Evolutionary conservation across 257 asterid genomes (phyloP), one percentile per base, ranked within the genome.

Genomic region (Ophiorrhiza pumila): DNA sequence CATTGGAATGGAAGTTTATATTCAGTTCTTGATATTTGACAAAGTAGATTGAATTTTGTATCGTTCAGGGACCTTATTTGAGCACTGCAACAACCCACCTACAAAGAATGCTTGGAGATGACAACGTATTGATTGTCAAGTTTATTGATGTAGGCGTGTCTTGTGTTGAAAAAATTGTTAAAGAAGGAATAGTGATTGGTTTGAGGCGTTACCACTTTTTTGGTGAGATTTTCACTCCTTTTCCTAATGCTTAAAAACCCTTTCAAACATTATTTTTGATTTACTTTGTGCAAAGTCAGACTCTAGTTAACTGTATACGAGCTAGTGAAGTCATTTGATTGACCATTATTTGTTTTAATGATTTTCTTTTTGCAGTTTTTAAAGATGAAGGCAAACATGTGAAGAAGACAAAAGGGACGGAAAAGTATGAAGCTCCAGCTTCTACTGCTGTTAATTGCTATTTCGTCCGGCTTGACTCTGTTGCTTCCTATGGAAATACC

Each of bases 321-420:
- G n/a, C n/a, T n/a, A n/a, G n/a, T n/a, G n/a, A n/a, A n/a, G n/a
- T n/a, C n/a, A n/a, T n/a, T 4, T 13, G 7, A 20, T 62, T 8
- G 5, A 32, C 46, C 5, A 4, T 63, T 35, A 63, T 43, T 27
- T 31, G 65, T 32, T 5, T 39, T 61, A 32, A 61, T 61, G 20
- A 32, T 61, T 32, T 61, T 20, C 15, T 61, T 34, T 78, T 37
- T 68, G 59, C 90, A 93, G 98, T 88, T 59, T 89, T 85, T 81
- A 93, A 93, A 87, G 94, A 84, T 79, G 97, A 85, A 32, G 62
- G 74, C 32, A 84, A 75, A 53, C 93, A 81, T 20, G 79, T 60
- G 68, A 79, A 43, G 74, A 87, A 43, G 72, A 84, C 83, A 76
- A 88, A 81, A 61, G 83, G 50, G 52, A 57, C 70, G 68, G 66